These are phyloP conservation scores for Persicaria maculosa DNA, from an alignment of 148 eudicot species.

Conservation along the genomic window DNA sequence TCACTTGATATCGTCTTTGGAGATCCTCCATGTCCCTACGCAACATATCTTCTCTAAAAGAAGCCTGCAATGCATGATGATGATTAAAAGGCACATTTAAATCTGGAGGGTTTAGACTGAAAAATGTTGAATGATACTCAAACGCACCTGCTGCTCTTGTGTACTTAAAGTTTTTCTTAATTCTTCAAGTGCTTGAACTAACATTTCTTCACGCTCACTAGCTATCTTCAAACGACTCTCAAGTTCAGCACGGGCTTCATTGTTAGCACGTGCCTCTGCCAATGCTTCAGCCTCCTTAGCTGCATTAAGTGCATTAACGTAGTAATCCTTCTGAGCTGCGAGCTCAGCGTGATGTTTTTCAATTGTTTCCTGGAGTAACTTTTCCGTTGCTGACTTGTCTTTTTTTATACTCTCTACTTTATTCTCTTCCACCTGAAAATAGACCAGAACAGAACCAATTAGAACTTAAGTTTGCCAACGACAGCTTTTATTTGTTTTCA, in stretches of 20 bases:
- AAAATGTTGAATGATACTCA: constrained; percentile 3
- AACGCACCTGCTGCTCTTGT: constrained; percentile 83
- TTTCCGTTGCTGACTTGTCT: constrained; percentile 90
- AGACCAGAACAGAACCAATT: not conserved
- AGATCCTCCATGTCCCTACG: constrained; percentile 86
- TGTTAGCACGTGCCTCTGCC: constrained; percentile 79
- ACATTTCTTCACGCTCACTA: constrained; percentile 84
- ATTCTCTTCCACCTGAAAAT: constrained; percentile 78
- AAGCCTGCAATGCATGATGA: constrained; percentile 46
- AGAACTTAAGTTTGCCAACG: not conserved
- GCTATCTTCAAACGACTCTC: constrained; percentile 80
- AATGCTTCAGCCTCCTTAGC: constrained; percentile 92
- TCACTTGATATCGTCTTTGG: constrained; percentile 85
- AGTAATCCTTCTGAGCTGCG: constrained; percentile 82
- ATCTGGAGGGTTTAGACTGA: not conserved
- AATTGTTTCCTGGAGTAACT: constrained; percentile 88
- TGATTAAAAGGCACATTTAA: not conserved
- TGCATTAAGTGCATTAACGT: constrained; percentile 68
- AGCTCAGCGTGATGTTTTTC: constrained; percentile 93
- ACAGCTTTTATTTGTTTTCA: not conserved
- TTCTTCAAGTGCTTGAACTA: constrained; percentile 92
- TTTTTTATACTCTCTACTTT: constrained; percentile 85
- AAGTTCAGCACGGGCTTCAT: constrained; percentile 81
- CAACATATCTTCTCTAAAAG: constrained; percentile 77
- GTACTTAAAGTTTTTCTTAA: constrained; percentile 81